Percentiles rank a stretch among this genome's conserved stretches.
Evolutionary conservation across 148 eudicot genomes (phyloP).

Genomic region (Diospyros lotus): DNA sequence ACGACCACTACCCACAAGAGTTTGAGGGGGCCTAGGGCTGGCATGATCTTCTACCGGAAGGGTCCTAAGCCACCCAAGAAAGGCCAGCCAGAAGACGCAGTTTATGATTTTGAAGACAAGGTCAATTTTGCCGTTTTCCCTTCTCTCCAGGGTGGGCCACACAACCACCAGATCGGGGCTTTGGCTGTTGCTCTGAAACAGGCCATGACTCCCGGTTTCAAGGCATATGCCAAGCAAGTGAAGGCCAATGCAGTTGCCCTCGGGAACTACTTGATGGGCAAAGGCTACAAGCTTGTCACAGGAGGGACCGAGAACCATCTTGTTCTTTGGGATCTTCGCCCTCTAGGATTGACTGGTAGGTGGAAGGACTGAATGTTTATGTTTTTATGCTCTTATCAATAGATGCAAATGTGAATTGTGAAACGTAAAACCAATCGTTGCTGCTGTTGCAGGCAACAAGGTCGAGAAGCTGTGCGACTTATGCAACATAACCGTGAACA

Average conservation of each 20-base stretch:
- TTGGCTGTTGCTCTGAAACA: constrained; percentile 95
- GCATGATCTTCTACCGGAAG: constrained; percentile 96
- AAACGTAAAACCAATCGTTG: background rate
- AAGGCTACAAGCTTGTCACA: constrained; percentile 86
- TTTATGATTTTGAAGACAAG: constrained; percentile 85
- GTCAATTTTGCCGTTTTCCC: constrained; percentile 99
- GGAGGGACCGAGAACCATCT: constrained; percentile 98
- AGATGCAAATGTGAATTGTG: background rate
- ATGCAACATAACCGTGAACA: constrained; percentile 96
- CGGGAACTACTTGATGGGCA: constrained; percentile 82
- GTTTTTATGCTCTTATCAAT: too few species aligned
- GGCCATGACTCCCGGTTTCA: constrained; percentile 81
- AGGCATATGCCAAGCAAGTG: constrained; percentile 95
- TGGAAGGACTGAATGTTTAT: background rate
- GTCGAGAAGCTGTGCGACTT: constrained; percentile 97
- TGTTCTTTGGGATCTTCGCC: constrained; percentile 98
- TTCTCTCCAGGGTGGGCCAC: constrained; percentile 95
- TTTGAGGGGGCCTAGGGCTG: constrained; percentile 93
- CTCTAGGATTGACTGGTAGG: constrained; percentile 93
- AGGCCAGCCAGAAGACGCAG: constrained; percentile 91
- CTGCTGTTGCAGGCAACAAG: constrained; percentile 70
- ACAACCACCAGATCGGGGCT: constrained; percentile 97
- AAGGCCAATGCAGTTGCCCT: constrained; percentile 96
- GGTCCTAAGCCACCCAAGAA: constrained; percentile 96
- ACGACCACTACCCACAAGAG: constrained; percentile 96